Evolutionary conservation across 768 basidiomycete genomes (phyloP).

Genomic region (Tremella yokohamensis): DNA sequence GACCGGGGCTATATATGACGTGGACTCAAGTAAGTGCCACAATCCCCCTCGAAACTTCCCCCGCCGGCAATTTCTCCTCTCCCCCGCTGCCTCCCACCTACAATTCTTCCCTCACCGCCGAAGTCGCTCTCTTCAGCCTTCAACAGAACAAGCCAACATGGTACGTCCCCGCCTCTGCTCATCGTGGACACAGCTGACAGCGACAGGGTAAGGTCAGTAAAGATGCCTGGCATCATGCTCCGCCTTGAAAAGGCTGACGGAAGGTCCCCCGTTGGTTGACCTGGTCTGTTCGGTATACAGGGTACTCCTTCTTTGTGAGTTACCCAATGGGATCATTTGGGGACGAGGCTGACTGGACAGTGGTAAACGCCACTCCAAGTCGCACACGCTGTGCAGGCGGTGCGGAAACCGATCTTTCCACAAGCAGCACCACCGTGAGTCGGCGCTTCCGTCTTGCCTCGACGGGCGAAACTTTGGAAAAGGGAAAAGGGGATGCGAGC

Average conservation of each 20-base stretch:
- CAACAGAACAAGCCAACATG: slow-evolving; percentile 39
- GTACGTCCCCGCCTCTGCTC: slow-evolving; percentile 20
- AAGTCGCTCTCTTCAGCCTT: slow-evolving; percentile 22
- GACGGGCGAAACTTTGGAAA: too few relatives aligned
- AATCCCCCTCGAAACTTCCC: slow-evolving; percentile 20
- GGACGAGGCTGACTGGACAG: slow-evolving; percentile 20
- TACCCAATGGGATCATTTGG: neutral
- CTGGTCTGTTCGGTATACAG: slow-evolving; percentile 52
- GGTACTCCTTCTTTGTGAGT: slow-evolving; percentile 96
- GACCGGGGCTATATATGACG: neutral
- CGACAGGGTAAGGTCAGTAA: slow-evolving; percentile 29
- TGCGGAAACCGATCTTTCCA: slow-evolving; percentile 95
- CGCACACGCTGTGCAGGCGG: slow-evolving; percentile 94
- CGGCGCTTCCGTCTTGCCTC: neutral
- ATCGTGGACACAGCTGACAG: slow-evolving; percentile 11
- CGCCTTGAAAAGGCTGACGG: slow-evolving; percentile 57
- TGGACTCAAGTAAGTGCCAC: slow-evolving; percentile 11
- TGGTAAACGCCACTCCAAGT: slow-evolving; percentile 96
- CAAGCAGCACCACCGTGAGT: slow-evolving; percentile 94
- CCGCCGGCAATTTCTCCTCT: slow-evolving; percentile 18
- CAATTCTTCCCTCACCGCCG: neutral
- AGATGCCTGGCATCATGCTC: neutral
- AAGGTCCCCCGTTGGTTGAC: slow-evolving; percentile 60
- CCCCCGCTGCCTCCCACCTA: too few relatives aligned
- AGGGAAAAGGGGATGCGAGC: too few relatives aligned